Conservation (phyloP, 345 rosid species). For the Rhizophora mangle region DNA sequence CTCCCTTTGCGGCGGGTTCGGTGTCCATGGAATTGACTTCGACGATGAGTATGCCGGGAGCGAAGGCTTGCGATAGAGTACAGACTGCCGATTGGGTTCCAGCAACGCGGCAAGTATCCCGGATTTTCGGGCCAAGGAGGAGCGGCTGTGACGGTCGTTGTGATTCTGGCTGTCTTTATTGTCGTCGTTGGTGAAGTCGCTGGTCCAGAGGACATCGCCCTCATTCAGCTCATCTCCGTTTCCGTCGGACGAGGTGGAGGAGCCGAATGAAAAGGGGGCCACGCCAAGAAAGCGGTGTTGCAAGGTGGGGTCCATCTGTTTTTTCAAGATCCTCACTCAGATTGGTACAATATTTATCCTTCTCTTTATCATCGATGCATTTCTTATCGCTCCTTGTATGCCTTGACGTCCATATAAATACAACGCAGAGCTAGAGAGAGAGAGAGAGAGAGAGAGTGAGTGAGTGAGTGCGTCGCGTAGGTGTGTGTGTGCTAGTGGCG, state of each 20-base stretch:
- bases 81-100: conserved; percentile 21
- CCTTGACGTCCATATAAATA: too few relatives aligned
- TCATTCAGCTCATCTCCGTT: conserved; percentile 46
- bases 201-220: conserved; percentile 52
- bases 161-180: conserved; percentile 9
- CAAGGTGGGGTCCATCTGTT: conserved; percentile 16
- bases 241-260: neutral
- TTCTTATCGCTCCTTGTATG: too few relatives aligned
- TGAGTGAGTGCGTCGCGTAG: too few relatives aligned
- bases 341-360: neutral
- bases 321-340: neutral
- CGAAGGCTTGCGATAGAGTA: conserved; percentile 33
- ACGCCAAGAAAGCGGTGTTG: conserved; percentile 34
- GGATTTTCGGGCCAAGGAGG: conserved; percentile 22
- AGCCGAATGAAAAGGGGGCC: conserved; percentile 20
- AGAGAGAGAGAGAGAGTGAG: too few relatives aligned
- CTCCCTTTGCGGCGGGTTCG: conserved; percentile 30
- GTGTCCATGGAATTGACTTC: conserved; percentile 31
- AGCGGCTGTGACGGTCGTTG: conserved; percentile 13
- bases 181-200: conserved; percentile 19
- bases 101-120: conserved; percentile 34
- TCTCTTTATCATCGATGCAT: neutral
- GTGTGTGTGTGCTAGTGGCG: neutral
- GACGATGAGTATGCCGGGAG: conserved; percentile 11
- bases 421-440: too few relatives aligned